phyloP scores from a whole-genome alignment of 257 asterid species.

The Ajuga chamaepitys region DNA sequence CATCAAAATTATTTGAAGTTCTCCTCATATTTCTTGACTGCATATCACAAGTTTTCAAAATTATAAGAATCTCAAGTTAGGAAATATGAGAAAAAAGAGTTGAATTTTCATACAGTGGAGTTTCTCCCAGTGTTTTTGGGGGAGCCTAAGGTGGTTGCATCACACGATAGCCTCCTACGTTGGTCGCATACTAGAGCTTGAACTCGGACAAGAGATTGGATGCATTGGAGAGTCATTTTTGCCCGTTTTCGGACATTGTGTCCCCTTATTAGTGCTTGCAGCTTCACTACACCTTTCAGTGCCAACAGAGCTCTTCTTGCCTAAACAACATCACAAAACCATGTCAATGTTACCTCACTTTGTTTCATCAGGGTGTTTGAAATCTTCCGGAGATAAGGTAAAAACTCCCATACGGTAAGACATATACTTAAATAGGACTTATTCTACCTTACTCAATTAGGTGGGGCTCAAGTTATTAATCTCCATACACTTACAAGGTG shows the following conservation, averaged over 20 bases:
- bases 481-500: too few species aligned
- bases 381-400: too few species aligned
- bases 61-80: not conserved
- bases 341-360: not conserved
- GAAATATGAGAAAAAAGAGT: not conserved
- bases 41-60: not conserved
- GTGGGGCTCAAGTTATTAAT: too few species aligned
- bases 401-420: too few species aligned
- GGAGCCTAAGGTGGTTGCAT: constrained; percentile 26
- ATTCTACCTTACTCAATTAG: too few species aligned
- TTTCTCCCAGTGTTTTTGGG: constrained; percentile 13
- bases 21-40: constrained; percentile 31
- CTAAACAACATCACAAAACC: constrained; percentile 22
- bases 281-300: constrained; percentile 67
- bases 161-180: constrained; percentile 58
- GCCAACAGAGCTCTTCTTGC: constrained; percentile 81
- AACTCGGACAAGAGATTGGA: constrained; percentile 72
- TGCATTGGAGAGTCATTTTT: constrained; percentile 65
- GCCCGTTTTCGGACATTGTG: constrained; percentile 71
- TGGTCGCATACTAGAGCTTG: constrained; percentile 73
- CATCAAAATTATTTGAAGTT: constrained; percentile 14
- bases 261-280: constrained; percentile 84
- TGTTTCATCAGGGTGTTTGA: too few species aligned
- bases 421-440: too few species aligned
- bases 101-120: constrained; percentile 22